A percentile compares a stretch with the other conserved stretches of the same genome.
Conservation (phyloP, 768 basidiomycete genomes). For the Leucosporidium creatinivorum region DNA sequence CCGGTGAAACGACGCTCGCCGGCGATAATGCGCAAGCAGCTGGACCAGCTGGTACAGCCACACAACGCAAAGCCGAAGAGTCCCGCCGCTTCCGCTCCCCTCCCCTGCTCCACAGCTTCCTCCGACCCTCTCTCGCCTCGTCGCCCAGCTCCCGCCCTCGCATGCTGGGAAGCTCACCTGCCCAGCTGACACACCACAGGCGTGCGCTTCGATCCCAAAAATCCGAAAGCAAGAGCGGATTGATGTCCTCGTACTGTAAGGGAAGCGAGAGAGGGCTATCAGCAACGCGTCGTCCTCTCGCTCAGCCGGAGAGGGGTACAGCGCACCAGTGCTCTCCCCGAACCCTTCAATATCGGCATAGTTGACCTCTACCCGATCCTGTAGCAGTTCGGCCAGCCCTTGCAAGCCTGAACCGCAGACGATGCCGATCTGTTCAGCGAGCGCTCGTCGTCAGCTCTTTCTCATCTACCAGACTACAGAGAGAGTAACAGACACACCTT, state of each 20-base stretch:
- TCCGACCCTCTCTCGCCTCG: neutral
- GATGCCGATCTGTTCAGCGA: conserved; percentile 55
- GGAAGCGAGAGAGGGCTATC: neutral
- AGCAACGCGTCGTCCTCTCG: neutral
- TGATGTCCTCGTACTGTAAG: conserved; percentile 63
- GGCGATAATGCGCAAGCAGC: neutral
- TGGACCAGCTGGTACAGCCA: neutral
- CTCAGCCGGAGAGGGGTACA: neutral
- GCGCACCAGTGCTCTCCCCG: conserved; percentile 62
- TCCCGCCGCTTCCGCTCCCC: too few species aligned
- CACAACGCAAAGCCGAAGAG: neutral
- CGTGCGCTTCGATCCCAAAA: conserved; percentile 58
- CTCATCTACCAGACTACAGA: too few species aligned
- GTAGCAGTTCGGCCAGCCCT: conserved; percentile 54
- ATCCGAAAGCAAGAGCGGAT: conserved; percentile 71
- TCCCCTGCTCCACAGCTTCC: too few species aligned
- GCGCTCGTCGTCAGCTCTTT: too few species aligned
- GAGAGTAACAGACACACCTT: too few species aligned
- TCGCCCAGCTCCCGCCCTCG: neutral
- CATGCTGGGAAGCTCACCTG: conserved; percentile 46
- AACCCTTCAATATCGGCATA: conserved; percentile 69
- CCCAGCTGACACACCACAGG: conserved; percentile 88
- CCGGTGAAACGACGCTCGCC: neutral
- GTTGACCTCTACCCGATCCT: conserved; percentile 46
- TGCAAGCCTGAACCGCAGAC: conserved; percentile 80